Base-by-base conservation (phyloP, 768 basidiomycete species). In the Kwoniella europaea region DNA sequence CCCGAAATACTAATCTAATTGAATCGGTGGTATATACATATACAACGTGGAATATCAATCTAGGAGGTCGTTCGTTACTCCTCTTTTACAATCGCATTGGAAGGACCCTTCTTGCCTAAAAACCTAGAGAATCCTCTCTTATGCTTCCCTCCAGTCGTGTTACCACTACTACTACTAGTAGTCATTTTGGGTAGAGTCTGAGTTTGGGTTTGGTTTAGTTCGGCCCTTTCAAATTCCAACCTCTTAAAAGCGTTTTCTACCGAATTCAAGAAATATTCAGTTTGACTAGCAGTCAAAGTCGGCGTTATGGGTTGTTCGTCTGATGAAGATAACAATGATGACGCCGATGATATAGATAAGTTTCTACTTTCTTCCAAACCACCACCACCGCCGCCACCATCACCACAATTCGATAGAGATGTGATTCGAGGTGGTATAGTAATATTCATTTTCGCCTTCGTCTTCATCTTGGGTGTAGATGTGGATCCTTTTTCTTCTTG, bases 171-270 rank as follows among this genome's bases (percentile, higher is more conserved):
- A 44, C 15, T 20, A 64, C 18, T 4, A 60, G 6, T 35, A 35
- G 35, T 6, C 7, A 35, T 35, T 9, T 35, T 35, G 35, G 35
- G 35, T 35, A 7, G 41, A 29, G 3, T 10, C 6, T 15, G n/a
- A 60, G n/a, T 64, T n/a, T 50, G 24, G 16, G 50, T 52, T 41
- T 63, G 55, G 6, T 44, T 15, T n/a, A 70, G 59, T 42, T 70
- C 68, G 10, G 68, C 68, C 35, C 68, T 46, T 27, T 70, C 68
- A 15, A 43, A 42, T 44, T 70, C 68, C 53, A 70, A 57, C 54
- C 64, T 64, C 63, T 53, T 70, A 44, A 70, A 70, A 16, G 68
- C 68, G 35, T 57, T 65, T 58, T 70, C 68, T 13, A 70, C 68
- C 3, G 68, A 70, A 1, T 20, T 27, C 10, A 70, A 16, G 63